These are phyloP conservation scores for Aspergillus sparsus DNA, from an alignment of 495 filamentous ascomycete species.

Conservation along the genomic window DNA sequence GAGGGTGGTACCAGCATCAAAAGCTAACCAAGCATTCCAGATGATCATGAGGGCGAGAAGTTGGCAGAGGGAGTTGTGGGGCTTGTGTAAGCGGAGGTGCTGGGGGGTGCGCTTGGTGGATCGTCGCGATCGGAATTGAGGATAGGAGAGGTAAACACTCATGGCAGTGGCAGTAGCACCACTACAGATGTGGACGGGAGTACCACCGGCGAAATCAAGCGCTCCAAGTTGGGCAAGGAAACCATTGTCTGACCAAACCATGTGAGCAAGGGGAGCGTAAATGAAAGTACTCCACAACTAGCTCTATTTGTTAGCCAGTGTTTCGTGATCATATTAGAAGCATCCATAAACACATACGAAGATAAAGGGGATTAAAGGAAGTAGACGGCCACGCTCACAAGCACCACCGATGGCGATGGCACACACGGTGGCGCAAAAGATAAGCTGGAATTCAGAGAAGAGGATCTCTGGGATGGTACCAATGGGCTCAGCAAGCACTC, in stretches of 20 bases:
- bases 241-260: conserved; percentile 46
- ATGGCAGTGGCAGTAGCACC: conserved; percentile 47
- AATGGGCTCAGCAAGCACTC: conserved; percentile 42
- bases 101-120: conserved; percentile 39
- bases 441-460: conserved; percentile 54
- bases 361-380: conserved; percentile 52
- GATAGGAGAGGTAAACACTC: conserved; percentile 46
- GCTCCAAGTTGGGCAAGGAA: conserved; percentile 40
- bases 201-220: conserved; percentile 50
- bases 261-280: conserved; percentile 46
- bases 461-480: conserved; percentile 52
- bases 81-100: conserved; percentile 47
- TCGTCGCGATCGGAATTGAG: conserved; percentile 41
- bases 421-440: conserved; percentile 54
- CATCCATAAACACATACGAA: conserved; percentile 37
- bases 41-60: conserved; percentile 54
- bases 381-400: conserved; percentile 51
- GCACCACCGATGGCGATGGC: conserved; percentile 46
- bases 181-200: conserved; percentile 49
- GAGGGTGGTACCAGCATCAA: conserved; percentile 55
- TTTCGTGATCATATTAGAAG: not conserved
- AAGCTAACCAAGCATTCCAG: conserved; percentile 58
- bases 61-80: conserved; percentile 49
- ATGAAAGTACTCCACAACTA: conserved; percentile 51
- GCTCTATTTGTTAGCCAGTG: not conserved